Percentiles rank a stretch among this genome's conserved stretches.
Evolutionary conservation across 257 asterid species (phyloP).

Genomic region (Salvia hispanica): DNA sequence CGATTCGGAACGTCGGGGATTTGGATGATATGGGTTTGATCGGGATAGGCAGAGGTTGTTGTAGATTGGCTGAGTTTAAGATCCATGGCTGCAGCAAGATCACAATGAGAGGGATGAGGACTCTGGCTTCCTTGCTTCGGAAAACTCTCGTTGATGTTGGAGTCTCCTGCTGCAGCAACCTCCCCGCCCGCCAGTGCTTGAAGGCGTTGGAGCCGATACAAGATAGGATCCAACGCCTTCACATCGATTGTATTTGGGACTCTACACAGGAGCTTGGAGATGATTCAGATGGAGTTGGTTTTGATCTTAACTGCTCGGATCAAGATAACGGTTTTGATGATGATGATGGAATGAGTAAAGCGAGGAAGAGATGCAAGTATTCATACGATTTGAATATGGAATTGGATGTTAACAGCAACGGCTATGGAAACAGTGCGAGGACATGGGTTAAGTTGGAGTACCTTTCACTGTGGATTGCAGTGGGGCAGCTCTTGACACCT

Average conservation of each 20-base stretch:
- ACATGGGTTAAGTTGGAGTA: constrained; percentile 65
- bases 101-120: constrained; percentile 77
- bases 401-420: constrained; percentile 36
- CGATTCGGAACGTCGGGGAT: constrained; percentile 72
- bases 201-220: constrained; percentile 79
- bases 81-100: constrained; percentile 73
- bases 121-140: constrained; percentile 60
- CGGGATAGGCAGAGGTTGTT: constrained; percentile 88
- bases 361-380: constrained; percentile 49
- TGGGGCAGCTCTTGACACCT: constrained; percentile 75
- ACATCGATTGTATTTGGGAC: constrained; percentile 83
- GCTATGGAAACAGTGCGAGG: constrained; percentile 36
- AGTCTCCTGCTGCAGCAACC: constrained; percentile 81
- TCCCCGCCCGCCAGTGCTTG: constrained; percentile 59
- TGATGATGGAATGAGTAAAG: constrained; percentile 31
- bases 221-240: constrained; percentile 71
- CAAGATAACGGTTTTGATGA: constrained; percentile 28
- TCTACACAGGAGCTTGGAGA: constrained; percentile 41
- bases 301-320: constrained; percentile 53
- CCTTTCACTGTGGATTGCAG: constrained; percentile 83
- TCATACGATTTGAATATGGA: constrained; percentile 48
- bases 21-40: constrained; percentile 88
- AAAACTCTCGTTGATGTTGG: constrained; percentile 70
- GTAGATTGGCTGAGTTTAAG: constrained; percentile 66
- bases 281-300: constrained; percentile 40